phyloP scores from a whole-genome alignment of 306 rosid genomes.

The Boehmeria nivea region DNA sequence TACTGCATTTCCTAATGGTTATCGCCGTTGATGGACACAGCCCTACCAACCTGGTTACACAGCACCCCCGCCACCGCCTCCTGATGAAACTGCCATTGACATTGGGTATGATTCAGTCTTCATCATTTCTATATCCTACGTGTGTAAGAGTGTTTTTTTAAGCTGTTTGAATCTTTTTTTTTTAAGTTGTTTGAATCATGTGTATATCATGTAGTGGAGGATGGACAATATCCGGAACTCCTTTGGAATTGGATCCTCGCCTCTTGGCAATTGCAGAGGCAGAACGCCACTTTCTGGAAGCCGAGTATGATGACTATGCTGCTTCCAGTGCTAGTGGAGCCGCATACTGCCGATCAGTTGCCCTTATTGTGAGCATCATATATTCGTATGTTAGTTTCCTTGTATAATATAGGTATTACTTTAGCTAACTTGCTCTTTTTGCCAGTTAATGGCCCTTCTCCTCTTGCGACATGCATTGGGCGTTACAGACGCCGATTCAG shows the following conservation, averaged over 20 bases:
- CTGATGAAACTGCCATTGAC: slow-evolving; percentile 88
- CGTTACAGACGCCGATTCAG: slow-evolving; percentile 66
- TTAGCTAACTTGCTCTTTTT: slow-evolving; percentile 1
- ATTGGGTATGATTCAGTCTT: slow-evolving; percentile 59
- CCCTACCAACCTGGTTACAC: slow-evolving; percentile 78
- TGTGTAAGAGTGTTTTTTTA: background rate
- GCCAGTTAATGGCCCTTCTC: slow-evolving; percentile 87
- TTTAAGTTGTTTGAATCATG: background rate
- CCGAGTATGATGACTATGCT: slow-evolving; percentile 92
- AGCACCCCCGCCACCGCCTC: slow-evolving; percentile 79
- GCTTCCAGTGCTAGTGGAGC: slow-evolving; percentile 85
- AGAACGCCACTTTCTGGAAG: slow-evolving; percentile 78
- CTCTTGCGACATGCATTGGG: slow-evolving; percentile 81
- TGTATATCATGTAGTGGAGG: slow-evolving; percentile 58
- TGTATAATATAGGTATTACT: background rate
- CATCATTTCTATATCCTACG: background rate
- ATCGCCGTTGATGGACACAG: slow-evolving; percentile 39
- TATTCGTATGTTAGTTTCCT: background rate
- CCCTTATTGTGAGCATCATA: slow-evolving; percentile 65
- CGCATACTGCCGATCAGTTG: slow-evolving; percentile 92
- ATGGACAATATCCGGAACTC: slow-evolving; percentile 96
- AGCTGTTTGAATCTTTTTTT: too few species aligned
- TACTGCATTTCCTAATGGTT: slow-evolving; percentile 11
- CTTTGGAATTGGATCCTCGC: slow-evolving; percentile 95
- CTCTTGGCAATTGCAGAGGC: slow-evolving; percentile 96